phyloP scores from a whole-genome alignment of 352 stramenopile genomes.

The Pythium diclinum region DNA sequence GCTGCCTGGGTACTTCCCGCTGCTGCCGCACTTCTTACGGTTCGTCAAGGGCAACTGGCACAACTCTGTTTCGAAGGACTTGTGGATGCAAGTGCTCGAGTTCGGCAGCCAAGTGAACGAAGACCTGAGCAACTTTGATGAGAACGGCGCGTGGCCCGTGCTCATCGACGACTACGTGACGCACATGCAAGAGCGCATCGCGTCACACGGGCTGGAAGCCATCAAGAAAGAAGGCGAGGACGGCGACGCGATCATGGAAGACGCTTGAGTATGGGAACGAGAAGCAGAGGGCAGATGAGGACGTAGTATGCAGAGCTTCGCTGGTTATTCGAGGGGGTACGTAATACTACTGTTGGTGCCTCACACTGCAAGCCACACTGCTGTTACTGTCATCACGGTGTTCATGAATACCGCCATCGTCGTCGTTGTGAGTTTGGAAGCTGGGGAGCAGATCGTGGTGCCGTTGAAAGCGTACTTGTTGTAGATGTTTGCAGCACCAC shows the following conservation, averaged over 20 bases:
- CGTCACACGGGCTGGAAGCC: slow-evolving; percentile 32
- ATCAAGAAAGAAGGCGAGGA: slow-evolving; percentile 51
- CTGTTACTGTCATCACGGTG: background rate
- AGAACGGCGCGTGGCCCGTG: slow-evolving; percentile 85
- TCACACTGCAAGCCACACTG: slow-evolving; percentile 20
- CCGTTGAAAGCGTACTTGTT: slow-evolving; percentile 55
- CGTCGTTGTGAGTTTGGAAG: slow-evolving; percentile 3
- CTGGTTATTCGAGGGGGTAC: slow-evolving; percentile 5
- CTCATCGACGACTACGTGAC: slow-evolving; percentile 82
- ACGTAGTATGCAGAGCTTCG: background rate
- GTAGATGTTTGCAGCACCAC: slow-evolving; percentile 37
- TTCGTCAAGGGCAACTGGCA: slow-evolving; percentile 64
- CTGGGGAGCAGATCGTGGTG: slow-evolving; percentile 61
- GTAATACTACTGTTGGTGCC: slow-evolving; percentile 14
- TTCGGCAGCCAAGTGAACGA: slow-evolving; percentile 70
- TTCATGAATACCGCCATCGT: background rate
- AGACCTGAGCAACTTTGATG: slow-evolving; percentile 83
- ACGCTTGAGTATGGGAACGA: slow-evolving; percentile 25
- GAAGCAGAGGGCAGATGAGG: background rate
- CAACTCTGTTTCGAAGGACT: slow-evolving; percentile 80
- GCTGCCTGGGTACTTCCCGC: slow-evolving; percentile 58
- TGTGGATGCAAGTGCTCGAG: slow-evolving; percentile 85
- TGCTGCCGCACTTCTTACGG: slow-evolving; percentile 62
- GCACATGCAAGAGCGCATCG: slow-evolving; percentile 59
- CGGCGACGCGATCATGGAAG: slow-evolving; percentile 49